Conservation (phyloP, 176 grass and related monocot genomes). For the Poa annua region DNA sequence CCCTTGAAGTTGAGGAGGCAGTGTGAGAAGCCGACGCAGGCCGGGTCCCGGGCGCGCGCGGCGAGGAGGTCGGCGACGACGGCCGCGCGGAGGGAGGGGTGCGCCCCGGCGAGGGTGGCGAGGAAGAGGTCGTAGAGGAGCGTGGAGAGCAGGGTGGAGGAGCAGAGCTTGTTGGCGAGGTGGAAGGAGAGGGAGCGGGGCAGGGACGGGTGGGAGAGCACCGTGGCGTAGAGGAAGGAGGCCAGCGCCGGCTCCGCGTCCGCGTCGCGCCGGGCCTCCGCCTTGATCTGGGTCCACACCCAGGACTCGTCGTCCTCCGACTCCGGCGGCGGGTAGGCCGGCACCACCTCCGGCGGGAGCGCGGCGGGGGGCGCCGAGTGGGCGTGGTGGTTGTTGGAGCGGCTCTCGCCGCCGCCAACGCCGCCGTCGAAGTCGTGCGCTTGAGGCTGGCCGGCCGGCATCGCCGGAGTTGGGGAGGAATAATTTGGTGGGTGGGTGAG, state of each 20-base stretch:
- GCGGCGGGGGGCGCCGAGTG: slow-evolving; percentile 8
- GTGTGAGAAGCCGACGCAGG: slow-evolving; percentile 79
- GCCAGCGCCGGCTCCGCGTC: slow-evolving; percentile 49
- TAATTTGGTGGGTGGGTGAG: neutral
- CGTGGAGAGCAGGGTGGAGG: slow-evolving; percentile 88
- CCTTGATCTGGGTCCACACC: too few relatives aligned
- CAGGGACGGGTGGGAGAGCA: slow-evolving; percentile 91
- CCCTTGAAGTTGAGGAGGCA: slow-evolving; percentile 99
- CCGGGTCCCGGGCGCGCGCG: slow-evolving; percentile 73
- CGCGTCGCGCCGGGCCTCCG: too few relatives aligned
- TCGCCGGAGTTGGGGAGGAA: slow-evolving; percentile 10
- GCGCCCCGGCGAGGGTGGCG: slow-evolving; percentile 59
- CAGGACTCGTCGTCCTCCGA: slow-evolving; percentile 83
- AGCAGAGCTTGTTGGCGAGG: slow-evolving; percentile 97
- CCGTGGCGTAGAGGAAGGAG: slow-evolving; percentile 93
- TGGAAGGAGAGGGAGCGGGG: slow-evolving; percentile 87
- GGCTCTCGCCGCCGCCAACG: slow-evolving; percentile 9
- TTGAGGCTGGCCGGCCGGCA: slow-evolving; percentile 57
- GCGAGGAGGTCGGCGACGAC: slow-evolving; percentile 89
- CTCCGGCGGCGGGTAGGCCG: slow-evolving; percentile 75
- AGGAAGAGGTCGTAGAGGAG: slow-evolving; percentile 96
- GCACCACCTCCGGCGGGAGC: slow-evolving; percentile 53
- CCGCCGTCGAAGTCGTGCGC: slow-evolving; percentile 21
- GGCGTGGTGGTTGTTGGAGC: slow-evolving; percentile 35
- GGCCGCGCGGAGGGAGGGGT: slow-evolving; percentile 58